These are phyloP conservation scores for Pestalotiopsis sp. DNA, from an alignment of 2,329 filamentous ascomycete species.

Conservation along the genomic window DNA sequence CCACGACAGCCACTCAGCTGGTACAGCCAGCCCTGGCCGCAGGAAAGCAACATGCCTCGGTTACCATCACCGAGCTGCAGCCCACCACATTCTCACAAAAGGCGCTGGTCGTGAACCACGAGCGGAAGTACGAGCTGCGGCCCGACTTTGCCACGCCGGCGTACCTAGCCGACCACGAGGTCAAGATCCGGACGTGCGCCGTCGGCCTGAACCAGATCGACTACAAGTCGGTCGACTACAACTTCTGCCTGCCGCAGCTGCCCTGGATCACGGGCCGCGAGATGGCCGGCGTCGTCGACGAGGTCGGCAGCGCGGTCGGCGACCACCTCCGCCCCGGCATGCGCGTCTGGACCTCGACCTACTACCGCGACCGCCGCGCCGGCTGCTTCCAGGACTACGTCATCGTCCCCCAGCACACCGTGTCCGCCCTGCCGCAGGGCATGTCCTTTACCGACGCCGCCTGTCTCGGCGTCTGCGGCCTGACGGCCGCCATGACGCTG, in stretches of 20 bases:
- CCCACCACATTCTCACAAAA: slow-evolving; percentile 8
- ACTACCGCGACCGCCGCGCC: slow-evolving; percentile 12
- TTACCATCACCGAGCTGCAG: slow-evolving; percentile 1
- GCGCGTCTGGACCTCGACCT: slow-evolving; percentile 11
- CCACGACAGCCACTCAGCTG: slow-evolving; percentile 1
- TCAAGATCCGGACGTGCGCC: slow-evolving; percentile 11
- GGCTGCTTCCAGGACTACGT: slow-evolving; percentile 12
- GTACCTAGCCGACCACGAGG: slow-evolving; percentile 5
- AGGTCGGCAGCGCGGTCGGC: slow-evolving; percentile 65
- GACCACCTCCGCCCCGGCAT: slow-evolving; percentile 67
- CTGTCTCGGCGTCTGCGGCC: slow-evolving; percentile 8
- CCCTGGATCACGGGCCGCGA: slow-evolving; percentile 74
- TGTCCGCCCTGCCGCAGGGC: background rate
- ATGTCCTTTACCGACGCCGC: slow-evolving; percentile 6
- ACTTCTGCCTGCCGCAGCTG: slow-evolving; percentile 10
- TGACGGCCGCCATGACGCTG: slow-evolving; percentile 12
- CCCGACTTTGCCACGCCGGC: slow-evolving; percentile 5
- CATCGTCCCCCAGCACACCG: slow-evolving; percentile 12
- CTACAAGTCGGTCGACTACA: slow-evolving; percentile 15
- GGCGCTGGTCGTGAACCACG: slow-evolving; percentile 10
- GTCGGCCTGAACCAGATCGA: slow-evolving; percentile 13
- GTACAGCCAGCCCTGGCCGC: background rate
- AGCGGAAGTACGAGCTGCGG: slow-evolving; percentile 7
- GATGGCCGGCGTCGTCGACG: slow-evolving; percentile 76
- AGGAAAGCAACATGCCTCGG: background rate